Conservation (phyloP, 306 rosid species). For the Potentilla sterilis region DNA sequence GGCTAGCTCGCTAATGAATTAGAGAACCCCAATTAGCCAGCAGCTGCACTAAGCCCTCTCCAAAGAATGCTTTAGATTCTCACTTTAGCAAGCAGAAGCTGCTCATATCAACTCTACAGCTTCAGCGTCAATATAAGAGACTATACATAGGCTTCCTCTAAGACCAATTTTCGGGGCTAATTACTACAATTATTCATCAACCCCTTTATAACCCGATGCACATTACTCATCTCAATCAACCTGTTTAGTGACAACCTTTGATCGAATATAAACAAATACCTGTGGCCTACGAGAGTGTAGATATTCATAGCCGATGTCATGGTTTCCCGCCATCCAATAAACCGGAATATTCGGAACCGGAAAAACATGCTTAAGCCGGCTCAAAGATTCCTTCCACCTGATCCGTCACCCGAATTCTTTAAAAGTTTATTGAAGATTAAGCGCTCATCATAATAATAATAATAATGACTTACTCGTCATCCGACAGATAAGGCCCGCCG, state of each 20-base stretch:
- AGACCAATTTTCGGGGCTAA: too few relatives aligned
- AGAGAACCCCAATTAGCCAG: not conserved
- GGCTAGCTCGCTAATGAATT: not conserved
- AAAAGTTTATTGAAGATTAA: too few relatives aligned
- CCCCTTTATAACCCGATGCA: not conserved
- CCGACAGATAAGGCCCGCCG: slow-evolving; percentile 65
- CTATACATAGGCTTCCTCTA: not conserved
- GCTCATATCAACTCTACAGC: not conserved
- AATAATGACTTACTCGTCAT: slow-evolving; percentile 76
- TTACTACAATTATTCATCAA: not conserved
- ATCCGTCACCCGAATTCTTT: not conserved
- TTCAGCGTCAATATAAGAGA: not conserved
- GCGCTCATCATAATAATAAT: too few relatives aligned
- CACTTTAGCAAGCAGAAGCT: not conserved
- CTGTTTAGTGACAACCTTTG: not conserved
- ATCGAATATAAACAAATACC: slow-evolving; percentile 38
- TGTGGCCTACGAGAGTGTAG: slow-evolving; percentile 45
- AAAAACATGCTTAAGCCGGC: slow-evolving; percentile 67
- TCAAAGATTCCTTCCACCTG: slow-evolving; percentile 74
- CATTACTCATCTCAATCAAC: slow-evolving; percentile 10
- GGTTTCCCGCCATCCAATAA: slow-evolving; percentile 72
- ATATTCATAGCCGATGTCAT: slow-evolving; percentile 75
- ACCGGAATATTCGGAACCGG: slow-evolving; percentile 46
- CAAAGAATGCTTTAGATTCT: too few relatives aligned
- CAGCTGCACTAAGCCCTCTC: too few relatives aligned